Base-by-base conservation (phyloP, 495 filamentous ascomycete genomes). In the Penicillium cataractarum region DNA sequence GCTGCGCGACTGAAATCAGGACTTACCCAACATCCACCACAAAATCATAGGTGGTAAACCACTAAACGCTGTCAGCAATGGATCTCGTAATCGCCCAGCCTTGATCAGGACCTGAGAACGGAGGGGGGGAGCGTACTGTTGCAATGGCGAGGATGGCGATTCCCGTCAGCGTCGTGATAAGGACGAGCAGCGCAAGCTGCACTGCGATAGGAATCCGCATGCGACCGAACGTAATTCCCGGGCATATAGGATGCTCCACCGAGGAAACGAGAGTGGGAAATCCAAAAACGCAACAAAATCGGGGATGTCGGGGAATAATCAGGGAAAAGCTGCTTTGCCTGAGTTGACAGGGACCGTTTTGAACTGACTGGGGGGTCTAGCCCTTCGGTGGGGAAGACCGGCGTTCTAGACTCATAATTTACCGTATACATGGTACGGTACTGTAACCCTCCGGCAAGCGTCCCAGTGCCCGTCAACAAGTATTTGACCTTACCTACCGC, bases 131-230 rank as follows among this genome's bases (percentile, higher is more conserved):
- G 29, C 76, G 56, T 74, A 86, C 88, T 75, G 86, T 89, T 68
- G 88, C 86, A 63, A 89, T 78, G 21, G 86, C 78, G 24, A 90
- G 78, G 26, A 89, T 84, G 35, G 84, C 84, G 40, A 93, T 82
- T 26, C 87, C 83, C 55, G 89, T 75, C 37, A 92, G 78, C 15
- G 90, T 85, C 32, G 88, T 85, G 54, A 92, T 69, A 46, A 92
- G 75, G 67, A 93, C 89, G 44, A 94, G 82, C 73, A 88, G 81
- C 61, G 83, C 90, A 56, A 96, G 80, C 82, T 96, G 92, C 77
- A 91, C 87, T 62, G 91, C 83, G 69, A 96, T 96, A 24, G 90
- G 87, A 73, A 95, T 86, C 70, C 91, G 84, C 90, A 96, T 93
- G 60, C 67, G 69, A 63, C 53, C 65, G 51, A 51, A 48, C 52